Percentiles rank a stretch among this genome's conserved stretches.
Evolutionary conservation across 2,329 filamentous ascomycete genomes (phyloP).

Genomic region (Fusarium nodosum): DNA sequence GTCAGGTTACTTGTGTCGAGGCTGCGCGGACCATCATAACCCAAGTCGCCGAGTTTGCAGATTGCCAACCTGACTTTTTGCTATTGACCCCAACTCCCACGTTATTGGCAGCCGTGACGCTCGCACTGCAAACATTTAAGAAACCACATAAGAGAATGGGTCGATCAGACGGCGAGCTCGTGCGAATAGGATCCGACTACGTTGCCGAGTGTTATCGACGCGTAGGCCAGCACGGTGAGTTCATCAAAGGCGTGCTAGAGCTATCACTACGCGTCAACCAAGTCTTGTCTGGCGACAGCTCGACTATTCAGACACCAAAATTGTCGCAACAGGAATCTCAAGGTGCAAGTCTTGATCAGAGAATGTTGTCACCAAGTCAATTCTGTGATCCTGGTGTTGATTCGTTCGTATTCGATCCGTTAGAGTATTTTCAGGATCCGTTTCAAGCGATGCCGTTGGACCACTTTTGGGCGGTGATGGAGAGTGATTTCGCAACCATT

Average conservation of each 20-base stretch:
- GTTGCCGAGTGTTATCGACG: constrained; percentile 33
- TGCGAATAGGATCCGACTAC: constrained; percentile 33
- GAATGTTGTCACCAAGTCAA: constrained; percentile 20
- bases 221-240: constrained; percentile 33
- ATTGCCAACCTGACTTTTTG: constrained; percentile 27
- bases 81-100: constrained; percentile 38
- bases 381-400: constrained; percentile 9
- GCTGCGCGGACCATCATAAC: constrained; percentile 42
- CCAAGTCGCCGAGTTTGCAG: constrained; percentile 40
- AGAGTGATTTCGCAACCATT: constrained; percentile 36
- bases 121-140: constrained; percentile 42
- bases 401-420: constrained; percentile 27
- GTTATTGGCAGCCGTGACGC: constrained; percentile 36
- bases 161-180: constrained; percentile 42
- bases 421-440: constrained; percentile 42
- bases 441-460: constrained; percentile 46
- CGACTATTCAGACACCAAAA: constrained; percentile 18
- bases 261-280: constrained; percentile 35
- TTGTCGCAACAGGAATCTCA: constrained; percentile 11
- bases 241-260: constrained; percentile 33
- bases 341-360: not conserved
- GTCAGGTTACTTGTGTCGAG: constrained; percentile 40
- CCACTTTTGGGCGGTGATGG: constrained; percentile 48
- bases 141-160: constrained; percentile 46
- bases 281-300: constrained; percentile 27